Evolutionary conservation across 768 basidiomycete genomes (phyloP).

Genomic region (Cystoderma amianthinum): DNA sequence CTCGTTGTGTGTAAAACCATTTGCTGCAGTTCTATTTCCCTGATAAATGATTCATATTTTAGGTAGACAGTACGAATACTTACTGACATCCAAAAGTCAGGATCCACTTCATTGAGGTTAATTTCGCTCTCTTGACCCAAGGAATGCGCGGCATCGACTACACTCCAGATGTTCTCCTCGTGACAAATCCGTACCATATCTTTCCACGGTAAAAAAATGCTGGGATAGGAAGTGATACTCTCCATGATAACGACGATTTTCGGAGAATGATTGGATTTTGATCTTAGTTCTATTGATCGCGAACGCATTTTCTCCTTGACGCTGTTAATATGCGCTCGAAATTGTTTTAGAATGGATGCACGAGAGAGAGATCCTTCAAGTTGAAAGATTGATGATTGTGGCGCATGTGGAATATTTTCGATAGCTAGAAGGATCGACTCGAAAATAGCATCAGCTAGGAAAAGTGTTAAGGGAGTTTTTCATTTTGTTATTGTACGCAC

Average conservation of each 20-base stretch:
- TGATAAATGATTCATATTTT: neutral
- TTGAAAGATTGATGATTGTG: neutral
- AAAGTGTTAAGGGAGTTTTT: neutral
- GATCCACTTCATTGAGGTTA: constrained; percentile 43
- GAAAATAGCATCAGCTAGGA: neutral
- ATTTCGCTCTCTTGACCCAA: constrained; percentile 66
- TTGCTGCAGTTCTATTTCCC: constrained; percentile 57
- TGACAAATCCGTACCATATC: constrained; percentile 59
- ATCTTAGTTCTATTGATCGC: neutral
- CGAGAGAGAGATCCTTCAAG: neutral
- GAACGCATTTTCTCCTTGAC: neutral
- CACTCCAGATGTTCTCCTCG: constrained; percentile 51
- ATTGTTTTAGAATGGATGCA: constrained; percentile 3
- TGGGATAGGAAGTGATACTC: constrained; percentile 52
- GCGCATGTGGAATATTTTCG: neutral
- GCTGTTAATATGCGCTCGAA: constrained; percentile 10
- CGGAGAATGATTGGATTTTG: neutral
- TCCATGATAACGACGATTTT: constrained; percentile 65
- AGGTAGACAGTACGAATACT: constrained; percentile 12
- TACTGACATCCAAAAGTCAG: constrained; percentile 75
- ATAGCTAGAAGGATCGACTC: neutral
- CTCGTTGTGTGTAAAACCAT: constrained; percentile 58
- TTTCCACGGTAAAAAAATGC: constrained; percentile 62
- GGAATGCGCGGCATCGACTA: constrained; percentile 75
- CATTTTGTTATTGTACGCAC: neutral